These are phyloP conservation scores for Pseudopithomyces chartarum DNA, from an alignment of 2,329 filamentous ascomycete species.

Conservation along the genomic window DNA sequence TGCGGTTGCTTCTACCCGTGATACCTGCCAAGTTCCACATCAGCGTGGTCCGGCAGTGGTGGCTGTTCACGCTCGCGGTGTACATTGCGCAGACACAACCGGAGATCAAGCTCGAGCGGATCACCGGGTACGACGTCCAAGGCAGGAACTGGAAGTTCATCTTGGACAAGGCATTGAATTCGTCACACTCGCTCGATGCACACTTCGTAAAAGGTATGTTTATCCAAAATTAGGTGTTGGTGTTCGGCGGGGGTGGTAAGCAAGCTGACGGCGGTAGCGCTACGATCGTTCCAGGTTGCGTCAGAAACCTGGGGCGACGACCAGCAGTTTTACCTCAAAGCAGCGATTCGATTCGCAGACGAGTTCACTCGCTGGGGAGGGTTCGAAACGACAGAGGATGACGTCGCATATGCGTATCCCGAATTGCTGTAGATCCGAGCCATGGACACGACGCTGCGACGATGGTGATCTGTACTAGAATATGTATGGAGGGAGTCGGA, in stretches of 20 bases:
- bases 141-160: conserved; percentile 79
- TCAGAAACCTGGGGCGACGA: conserved; percentile 75
- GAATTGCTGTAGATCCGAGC: conserved; percentile 14
- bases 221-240: neutral
- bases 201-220: conserved; percentile 80
- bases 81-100: conserved; percentile 80
- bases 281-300: conserved; percentile 76
- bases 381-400: conserved; percentile 42
- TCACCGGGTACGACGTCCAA: conserved; percentile 64
- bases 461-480: no score
- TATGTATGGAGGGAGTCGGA: neutral
- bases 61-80: conserved; percentile 77
- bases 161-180: conserved; percentile 70
- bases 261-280: conserved; percentile 51
- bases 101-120: conserved; percentile 67
- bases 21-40: conserved; percentile 76
- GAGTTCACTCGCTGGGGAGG: conserved; percentile 73
- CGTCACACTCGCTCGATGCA: conserved; percentile 71
- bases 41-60: conserved; percentile 82
- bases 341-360: conserved; percentile 73
- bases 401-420: conserved; percentile 30
- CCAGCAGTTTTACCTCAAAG: conserved; percentile 67
- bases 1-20: conserved; percentile 81
- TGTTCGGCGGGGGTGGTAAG: no score
- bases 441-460: neutral